Percentiles rank a stretch among this genome's conserved stretches.
Evolutionary conservation across 2,329 filamentous ascomycete species (phyloP).

Genomic region (Scedosporium dehoogii): DNA sequence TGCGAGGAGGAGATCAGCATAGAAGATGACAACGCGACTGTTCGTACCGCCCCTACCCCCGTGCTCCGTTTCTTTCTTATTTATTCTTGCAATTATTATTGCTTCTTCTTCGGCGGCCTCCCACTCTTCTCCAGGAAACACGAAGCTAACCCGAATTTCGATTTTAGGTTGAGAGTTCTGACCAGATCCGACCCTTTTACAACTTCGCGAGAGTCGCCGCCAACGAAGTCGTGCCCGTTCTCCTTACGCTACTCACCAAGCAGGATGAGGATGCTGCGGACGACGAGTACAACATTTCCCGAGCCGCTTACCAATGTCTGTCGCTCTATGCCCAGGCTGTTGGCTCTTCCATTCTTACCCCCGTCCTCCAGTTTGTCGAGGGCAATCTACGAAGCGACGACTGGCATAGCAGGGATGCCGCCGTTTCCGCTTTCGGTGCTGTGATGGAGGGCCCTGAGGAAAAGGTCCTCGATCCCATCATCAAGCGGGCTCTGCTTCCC

Average conservation of each 20-base stretch:
- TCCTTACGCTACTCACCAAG: conserved; percentile 81
- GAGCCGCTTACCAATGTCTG: conserved; percentile 91
- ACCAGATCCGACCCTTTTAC: conserved; percentile 85
- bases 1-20: conserved; percentile 98
- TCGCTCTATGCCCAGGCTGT: conserved; percentile 93
- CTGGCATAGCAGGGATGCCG: conserved; percentile 91
- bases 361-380: conserved; percentile 87
- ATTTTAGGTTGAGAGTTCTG: conserved; percentile 55
- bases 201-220: conserved; percentile 92
- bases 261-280: conserved; percentile 96
- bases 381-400: conserved; percentile 80
- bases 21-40: conserved; percentile 87
- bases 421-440: conserved; percentile 92
- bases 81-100: not conserved
- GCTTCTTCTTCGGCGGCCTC: not conserved
- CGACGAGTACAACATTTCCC: conserved; percentile 94
- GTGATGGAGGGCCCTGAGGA: conserved; percentile 99
- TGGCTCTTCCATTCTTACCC: conserved; percentile 69
- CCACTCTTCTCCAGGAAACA: not conserved
- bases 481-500: conserved; percentile 89
- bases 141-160: conserved; percentile 9
- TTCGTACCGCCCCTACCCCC: conserved; percentile 23
- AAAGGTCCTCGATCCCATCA: conserved; percentile 80
- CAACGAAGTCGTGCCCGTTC: conserved; percentile 85
- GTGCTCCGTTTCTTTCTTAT: not conserved